Percentiles rank a stretch among this genome's conserved stretches.
Conservation (phyloP, 352 stramenopile species). For the Phytophthora meadii region DNA sequence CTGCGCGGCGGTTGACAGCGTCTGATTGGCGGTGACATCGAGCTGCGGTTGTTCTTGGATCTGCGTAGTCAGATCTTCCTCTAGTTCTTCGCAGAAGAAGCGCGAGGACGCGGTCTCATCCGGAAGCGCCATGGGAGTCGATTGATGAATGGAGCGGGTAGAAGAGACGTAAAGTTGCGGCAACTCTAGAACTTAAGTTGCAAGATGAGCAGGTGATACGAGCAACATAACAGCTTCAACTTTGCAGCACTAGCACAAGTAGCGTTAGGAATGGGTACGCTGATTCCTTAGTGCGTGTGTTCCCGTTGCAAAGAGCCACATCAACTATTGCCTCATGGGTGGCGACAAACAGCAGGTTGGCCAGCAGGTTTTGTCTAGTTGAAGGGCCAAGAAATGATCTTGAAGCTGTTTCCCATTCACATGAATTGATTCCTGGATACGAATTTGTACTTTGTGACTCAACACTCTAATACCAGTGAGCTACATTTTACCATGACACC, state of each 20-base stretch:
- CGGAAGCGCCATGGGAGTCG: constrained; percentile 17
- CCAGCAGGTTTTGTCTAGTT: constrained; percentile 3
- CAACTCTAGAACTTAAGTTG: no score
- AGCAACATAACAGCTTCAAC: no score
- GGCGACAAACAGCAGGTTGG: not conserved
- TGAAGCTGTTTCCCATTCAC: constrained; percentile 6
- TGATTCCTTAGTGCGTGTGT: constrained; percentile 6
- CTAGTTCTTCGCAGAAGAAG: constrained; percentile 85
- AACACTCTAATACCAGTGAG: constrained; percentile 35
- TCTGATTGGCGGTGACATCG: not conserved
- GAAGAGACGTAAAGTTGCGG: not conserved
- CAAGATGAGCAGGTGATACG: no score
- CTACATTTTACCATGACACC: constrained; percentile 29
- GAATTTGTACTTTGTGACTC: no score
- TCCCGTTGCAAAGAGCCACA: not conserved
- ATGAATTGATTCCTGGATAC: not conserved
- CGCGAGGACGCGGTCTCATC: constrained; percentile 44
- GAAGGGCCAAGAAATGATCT: not conserved
- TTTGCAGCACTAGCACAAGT: no score
- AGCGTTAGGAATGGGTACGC: not conserved
- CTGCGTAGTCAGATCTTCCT: constrained; percentile 62
- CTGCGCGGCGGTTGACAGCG: constrained; percentile 22
- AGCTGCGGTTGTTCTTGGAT: constrained; percentile 32
- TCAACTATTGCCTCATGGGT: constrained; percentile 13
- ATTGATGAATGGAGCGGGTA: constrained; percentile 10